Base-by-base conservation (phyloP, 345 rosid species). In the Passiflora organensis region DNA sequence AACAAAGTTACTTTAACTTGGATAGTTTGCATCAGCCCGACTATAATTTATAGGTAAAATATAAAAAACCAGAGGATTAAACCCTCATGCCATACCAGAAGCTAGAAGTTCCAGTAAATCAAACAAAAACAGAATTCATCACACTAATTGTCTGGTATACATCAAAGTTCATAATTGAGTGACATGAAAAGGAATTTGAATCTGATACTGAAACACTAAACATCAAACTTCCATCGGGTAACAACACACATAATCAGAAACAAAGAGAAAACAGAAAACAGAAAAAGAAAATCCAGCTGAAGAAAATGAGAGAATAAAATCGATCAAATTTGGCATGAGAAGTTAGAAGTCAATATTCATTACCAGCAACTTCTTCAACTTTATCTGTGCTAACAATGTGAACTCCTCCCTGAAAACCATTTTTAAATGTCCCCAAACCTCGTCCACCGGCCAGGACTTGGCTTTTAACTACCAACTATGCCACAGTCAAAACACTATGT, bases 401-500 rank as follows among this genome's bases (percentile, higher is more conserved):
- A 69, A 94, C 99, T 50, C 99, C 97, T 58, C 99, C 93, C 70
- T 87, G 75, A 62, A 94, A 82, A 48, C 99, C 96, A 13, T 72
- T 89, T 61, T 79, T 85, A 66, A 94, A 94, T 15, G 87, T 87
- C 51, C 97, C 99, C 55, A 94, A 74, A 47, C 97, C 99, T 77
- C 99, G 79, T 18, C 99, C 99, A 62, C 97, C 99, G 45, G 99
- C 99, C 82, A 94, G 76, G 76, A 94, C 78, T 77, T 89, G 99
- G 64, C 99, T 94, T 76, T 94, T 94, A 66, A 89, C 96, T 36
- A 87, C 99, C 72, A 94, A 45, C 99, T 94, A 76, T 72, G 74
- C 52, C 68, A 65, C 2, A 59, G 41, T 24, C 57, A 53, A n/a
- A 53, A 46, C 38, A 32, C 11, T 52, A 50, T 36, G 51, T 38